Base-by-base conservation (phyloP, 768 basidiomycete genomes). In the Suillus variegatus region DNA sequence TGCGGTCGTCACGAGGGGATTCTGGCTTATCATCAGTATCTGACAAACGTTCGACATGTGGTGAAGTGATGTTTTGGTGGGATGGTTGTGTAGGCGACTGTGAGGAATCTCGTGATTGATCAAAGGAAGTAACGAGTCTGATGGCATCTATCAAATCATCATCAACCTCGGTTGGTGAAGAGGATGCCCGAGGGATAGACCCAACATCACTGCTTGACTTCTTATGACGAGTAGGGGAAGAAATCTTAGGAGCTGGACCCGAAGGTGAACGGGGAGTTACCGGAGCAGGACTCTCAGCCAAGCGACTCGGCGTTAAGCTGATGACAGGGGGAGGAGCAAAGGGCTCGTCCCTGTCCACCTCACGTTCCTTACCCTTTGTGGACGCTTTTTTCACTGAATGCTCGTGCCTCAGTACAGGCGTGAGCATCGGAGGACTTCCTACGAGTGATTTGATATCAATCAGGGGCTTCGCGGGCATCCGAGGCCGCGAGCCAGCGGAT, bases 381-480 rank as follows among this genome's bases (percentile, higher is more conserved):
- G 57, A 65, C 3, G 67, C 10, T 60, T 70, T 55, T 75, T 71
- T 73, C 56, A 77, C 57, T 10, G 76, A 74, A 51, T 71, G 41
- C 60, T 76, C 72, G 22, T 74, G 74, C 16, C 75, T 69, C 63
- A 76, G 61, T 40, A 76, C 72, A 18, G 75, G 75, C 44, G 68
- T 70, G 16, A 78, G 64, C 18, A 77, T 58, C 14, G 77, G 77
- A 8, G 84, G 85, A 65, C 82, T 74, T 20, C 69, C 69, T 16
- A 74, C 63, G 6, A 77, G 61, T 13, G 74, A 69, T 36, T 69
- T 73, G 61, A 78, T 76, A 40, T 78, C 83, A 41, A 84, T 81
- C 25, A 84, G 75, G 2, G 83, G 84, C 67, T 82, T 84, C 10
- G 74, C 22, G n/a, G 77, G 79, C 44, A 72, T 69, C n/a, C 80